A percentile compares a stretch with the other conserved stretches of the same genome.
Evolutionary conservation across 2,329 filamentous ascomycete species (phyloP).

Genomic region (Pseudopithomyces chartarum): DNA sequence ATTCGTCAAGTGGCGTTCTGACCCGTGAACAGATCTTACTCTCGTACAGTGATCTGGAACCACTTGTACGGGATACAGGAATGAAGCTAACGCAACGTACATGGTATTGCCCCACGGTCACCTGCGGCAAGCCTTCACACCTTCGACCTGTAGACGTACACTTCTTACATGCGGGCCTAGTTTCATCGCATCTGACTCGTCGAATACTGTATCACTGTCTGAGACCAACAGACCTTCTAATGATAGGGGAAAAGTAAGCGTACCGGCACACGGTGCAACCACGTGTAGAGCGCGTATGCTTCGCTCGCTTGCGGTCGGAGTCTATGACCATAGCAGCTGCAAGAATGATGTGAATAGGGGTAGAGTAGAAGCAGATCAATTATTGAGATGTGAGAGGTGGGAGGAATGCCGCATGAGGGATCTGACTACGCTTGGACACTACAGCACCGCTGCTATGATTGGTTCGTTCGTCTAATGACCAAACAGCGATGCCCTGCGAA

Average conservation of each 20-base stretch:
- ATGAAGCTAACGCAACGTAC: neutral
- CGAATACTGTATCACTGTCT: conserved; percentile 12
- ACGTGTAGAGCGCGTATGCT: conserved; percentile 10
- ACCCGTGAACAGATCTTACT: too few relatives aligned
- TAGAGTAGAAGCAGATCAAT: neutral
- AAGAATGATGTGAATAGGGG: neutral
- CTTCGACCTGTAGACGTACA: conserved; percentile 42
- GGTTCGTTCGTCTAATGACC: conserved; percentile 12
- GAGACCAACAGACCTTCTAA: neutral
- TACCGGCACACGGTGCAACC: conserved; percentile 13
- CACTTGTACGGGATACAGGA: neutral
- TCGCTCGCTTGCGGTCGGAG: conserved; percentile 10
- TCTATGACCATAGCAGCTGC: neutral
- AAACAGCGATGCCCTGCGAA: neutral
- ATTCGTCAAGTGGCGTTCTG: too few relatives aligned
- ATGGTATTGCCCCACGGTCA: neutral
- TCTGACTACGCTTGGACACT: neutral
- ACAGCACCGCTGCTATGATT: conserved; percentile 1
- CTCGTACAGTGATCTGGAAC: too few relatives aligned
- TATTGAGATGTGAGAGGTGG: neutral
- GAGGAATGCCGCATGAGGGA: neutral
- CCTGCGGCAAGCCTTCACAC: conserved; percentile 44
- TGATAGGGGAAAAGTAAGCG: neutral
- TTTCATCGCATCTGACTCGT: conserved; percentile 42
- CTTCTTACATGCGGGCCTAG: conserved; percentile 39